These are phyloP conservation scores for Debaryomyces prosopidis DNA, from an alignment of 805 yeast genomes.

Conservation along the genomic window DNA sequence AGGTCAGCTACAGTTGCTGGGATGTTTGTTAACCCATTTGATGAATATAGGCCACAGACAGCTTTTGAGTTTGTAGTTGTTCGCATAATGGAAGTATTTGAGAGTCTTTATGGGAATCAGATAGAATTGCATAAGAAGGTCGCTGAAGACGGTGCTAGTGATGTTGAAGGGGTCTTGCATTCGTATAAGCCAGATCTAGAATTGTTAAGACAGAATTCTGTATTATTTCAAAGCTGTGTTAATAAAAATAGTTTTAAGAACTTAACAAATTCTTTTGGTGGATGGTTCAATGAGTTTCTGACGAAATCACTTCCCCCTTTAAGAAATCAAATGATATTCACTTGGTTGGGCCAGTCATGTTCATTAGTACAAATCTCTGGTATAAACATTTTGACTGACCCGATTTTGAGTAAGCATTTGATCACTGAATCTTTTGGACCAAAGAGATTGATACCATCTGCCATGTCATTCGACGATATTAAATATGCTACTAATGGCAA, in stretches of 20 bases:
- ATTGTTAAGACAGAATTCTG: conserved; percentile 36
- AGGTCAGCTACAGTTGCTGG: conserved; percentile 57
- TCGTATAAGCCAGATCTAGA: conserved; percentile 56
- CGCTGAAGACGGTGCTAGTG: conserved; percentile 43
- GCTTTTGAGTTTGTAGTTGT: conserved; percentile 80
- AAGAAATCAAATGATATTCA: conserved; percentile 56
- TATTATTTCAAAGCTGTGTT: conserved; percentile 27
- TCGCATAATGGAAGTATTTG: conserved; percentile 69
- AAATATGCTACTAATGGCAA: conserved; percentile 53
- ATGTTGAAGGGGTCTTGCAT: conserved; percentile 60
- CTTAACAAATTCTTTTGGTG: conserved; percentile 9
- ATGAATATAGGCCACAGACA: conserved; percentile 87
- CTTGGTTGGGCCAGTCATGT: conserved; percentile 96
- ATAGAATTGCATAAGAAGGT: conserved; percentile 37
- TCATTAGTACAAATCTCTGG: conserved; percentile 69
- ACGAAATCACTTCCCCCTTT: conserved; percentile 28
- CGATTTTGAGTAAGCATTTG: conserved; percentile 68
- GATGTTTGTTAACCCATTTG: conserved; percentile 85
- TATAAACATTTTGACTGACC: conserved; percentile 82
- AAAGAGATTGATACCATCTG: conserved; percentile 75
- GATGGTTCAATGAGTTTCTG: conserved; percentile 3
- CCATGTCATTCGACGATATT: conserved; percentile 62
- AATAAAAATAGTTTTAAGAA: conserved; percentile 15
- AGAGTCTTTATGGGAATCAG: conserved; percentile 44
- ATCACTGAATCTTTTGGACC: conserved; percentile 74